phyloP scores from a whole-genome alignment of 2,329 filamentous ascomycete genomes.

The Emydomyces testavorans region DNA sequence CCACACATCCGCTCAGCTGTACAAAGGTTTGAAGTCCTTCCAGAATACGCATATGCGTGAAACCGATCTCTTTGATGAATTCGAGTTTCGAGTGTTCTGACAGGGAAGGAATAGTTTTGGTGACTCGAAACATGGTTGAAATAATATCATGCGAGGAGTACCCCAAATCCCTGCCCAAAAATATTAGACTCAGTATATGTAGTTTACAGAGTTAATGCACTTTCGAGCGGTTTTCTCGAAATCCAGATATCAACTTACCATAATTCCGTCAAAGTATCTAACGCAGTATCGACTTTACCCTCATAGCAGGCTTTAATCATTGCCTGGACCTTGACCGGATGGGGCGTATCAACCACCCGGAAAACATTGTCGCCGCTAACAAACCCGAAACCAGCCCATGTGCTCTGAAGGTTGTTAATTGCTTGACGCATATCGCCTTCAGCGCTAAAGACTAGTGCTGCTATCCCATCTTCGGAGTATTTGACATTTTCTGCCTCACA shows the following conservation, averaged over 20 bases:
- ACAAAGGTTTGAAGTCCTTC: constrained; percentile 92
- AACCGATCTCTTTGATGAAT: constrained; percentile 97
- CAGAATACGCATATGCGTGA: constrained; percentile 98
- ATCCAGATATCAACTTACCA: constrained; percentile 44
- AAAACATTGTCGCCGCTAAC: constrained; percentile 98
- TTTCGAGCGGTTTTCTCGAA: not conserved
- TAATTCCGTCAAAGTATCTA: constrained; percentile 77
- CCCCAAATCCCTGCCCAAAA: constrained; percentile 54
- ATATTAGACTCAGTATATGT: constrained; percentile 7
- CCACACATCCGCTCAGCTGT: constrained; percentile 85
- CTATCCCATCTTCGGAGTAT: constrained; percentile 84
- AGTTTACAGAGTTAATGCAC: not conserved
- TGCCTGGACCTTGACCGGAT: constrained; percentile 95
- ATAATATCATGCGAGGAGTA: constrained; percentile 99
- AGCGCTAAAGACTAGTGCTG: constrained; percentile 91
- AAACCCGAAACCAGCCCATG: constrained; percentile 84
- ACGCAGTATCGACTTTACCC: constrained; percentile 73
- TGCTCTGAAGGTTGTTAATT: constrained; percentile 96
- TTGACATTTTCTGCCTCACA: constrained; percentile 84
- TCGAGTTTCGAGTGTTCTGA: constrained; percentile 93
- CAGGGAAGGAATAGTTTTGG: constrained; percentile 83
- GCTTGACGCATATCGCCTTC: constrained; percentile 98
- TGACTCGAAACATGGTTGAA: constrained; percentile 97
- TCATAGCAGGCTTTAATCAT: constrained; percentile 98
- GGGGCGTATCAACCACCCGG: constrained; percentile 89